Conservation (phyloP, 306 rosid genomes). For the Leucaena leucocephala region DNA sequence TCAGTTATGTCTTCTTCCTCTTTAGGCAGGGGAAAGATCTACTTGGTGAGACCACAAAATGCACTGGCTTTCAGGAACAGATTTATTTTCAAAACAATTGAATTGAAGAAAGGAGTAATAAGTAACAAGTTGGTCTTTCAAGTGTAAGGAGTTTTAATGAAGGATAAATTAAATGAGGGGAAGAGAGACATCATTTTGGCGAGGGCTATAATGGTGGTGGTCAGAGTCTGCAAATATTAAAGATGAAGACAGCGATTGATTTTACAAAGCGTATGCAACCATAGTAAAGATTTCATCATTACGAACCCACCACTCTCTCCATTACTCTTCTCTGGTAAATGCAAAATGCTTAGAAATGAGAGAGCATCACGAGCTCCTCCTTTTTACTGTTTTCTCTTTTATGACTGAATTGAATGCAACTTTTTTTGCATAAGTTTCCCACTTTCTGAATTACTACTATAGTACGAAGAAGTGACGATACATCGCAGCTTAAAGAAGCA, state of each 20-base stretch:
- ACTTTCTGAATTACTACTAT: background rate
- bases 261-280: background rate
- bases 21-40: background rate
- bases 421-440: constrained; percentile 15
- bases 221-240: constrained; percentile 12
- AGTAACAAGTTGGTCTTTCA: background rate
- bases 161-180: constrained; percentile 30
- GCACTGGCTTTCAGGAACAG: background rate
- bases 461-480: constrained; percentile 12
- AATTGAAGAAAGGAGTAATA: background rate
- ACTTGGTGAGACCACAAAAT: background rate
- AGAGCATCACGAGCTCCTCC: background rate
- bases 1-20: background rate
- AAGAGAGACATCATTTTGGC: background rate
- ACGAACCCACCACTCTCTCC: background rate
- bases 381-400: background rate
- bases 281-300: background rate
- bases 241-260: constrained; percentile 5
- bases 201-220: constrained; percentile 7
- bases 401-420: constrained; percentile 22
- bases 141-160: background rate
- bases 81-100: background rate
- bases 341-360: constrained; percentile 9
- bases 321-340: background rate
- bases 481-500: background rate